These are phyloP conservation scores for Euphorbia tirucalli DNA, from an alignment of 345 rosid genomes.

Conservation along the genomic window DNA sequence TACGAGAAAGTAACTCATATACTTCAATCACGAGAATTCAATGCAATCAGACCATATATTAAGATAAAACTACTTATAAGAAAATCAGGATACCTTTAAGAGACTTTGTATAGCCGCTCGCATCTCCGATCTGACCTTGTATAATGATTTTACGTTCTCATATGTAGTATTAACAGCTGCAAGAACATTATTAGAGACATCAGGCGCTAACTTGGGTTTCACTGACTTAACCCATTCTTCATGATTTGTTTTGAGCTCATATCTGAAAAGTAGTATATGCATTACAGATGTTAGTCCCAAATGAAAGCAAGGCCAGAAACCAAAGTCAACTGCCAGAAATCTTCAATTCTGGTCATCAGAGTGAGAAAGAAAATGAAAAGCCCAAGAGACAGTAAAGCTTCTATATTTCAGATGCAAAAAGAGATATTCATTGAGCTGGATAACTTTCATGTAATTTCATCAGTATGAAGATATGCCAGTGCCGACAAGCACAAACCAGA, in stretches of 20 bases:
- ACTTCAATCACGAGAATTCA: neutral
- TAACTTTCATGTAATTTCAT: neutral
- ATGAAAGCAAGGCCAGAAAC: neutral
- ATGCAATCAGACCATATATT: neutral
- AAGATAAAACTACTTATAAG: slow-evolving; percentile 10
- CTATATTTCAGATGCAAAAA: neutral
- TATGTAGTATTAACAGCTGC: slow-evolving; percentile 51
- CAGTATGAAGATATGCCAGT: neutral
- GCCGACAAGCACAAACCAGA: neutral
- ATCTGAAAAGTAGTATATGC: slow-evolving; percentile 44
- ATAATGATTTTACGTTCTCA: slow-evolving; percentile 54
- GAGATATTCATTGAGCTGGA: neutral
- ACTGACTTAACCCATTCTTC: slow-evolving; percentile 81
- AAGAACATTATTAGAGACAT: slow-evolving; percentile 47
- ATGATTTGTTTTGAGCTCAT: slow-evolving; percentile 79
- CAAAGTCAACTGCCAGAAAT: neutral
- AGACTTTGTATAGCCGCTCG: slow-evolving; percentile 68
- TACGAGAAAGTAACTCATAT: neutral
- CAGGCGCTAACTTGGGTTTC: slow-evolving; percentile 68
- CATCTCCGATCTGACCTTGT: slow-evolving; percentile 77
- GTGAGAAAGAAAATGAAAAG: neutral
- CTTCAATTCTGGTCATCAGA: neutral
- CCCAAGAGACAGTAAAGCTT: neutral
- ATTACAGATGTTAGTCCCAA: slow-evolving; percentile 15
- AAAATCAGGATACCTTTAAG: slow-evolving; percentile 52